These are phyloP conservation scores for Solioccasus polychromus DNA, from an alignment of 768 basidiomycete genomes.

Conservation along the genomic window DNA sequence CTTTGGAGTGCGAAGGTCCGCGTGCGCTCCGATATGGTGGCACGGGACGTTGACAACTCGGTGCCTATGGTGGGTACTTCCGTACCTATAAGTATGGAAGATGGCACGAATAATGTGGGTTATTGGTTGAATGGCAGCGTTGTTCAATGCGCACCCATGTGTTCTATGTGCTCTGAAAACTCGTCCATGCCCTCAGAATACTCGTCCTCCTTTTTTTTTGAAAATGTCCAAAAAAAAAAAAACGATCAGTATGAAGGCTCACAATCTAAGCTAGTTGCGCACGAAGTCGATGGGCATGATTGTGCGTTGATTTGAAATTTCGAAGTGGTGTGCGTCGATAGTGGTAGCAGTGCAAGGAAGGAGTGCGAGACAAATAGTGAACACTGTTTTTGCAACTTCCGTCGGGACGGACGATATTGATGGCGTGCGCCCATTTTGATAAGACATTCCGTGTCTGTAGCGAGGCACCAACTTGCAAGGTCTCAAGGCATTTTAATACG, in stretches of 20 bases:
- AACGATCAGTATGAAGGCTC: no score
- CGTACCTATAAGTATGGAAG: conserved; percentile 5
- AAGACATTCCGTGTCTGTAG: conserved; percentile 9
- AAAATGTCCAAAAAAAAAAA: background rate
- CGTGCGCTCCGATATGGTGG: conserved; percentile 20
- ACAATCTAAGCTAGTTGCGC: conserved; percentile 6
- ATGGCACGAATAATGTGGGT: background rate
- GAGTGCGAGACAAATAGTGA: background rate
- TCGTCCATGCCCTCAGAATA: conserved; percentile 16
- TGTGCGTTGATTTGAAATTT: conserved; percentile 6
- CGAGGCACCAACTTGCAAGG: conserved; percentile 26
- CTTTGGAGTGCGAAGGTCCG: conserved; percentile 16
- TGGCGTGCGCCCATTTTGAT: no score
- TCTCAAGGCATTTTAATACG: conserved; percentile 18
- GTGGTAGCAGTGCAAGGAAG: conserved; percentile 7
- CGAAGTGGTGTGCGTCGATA: conserved; percentile 5
- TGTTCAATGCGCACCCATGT: conserved; percentile 17
- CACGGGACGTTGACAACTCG: conserved; percentile 13
- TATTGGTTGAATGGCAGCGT: background rate
- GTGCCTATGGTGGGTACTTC: conserved; percentile 6
- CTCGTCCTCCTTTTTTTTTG: conserved; percentile 26
- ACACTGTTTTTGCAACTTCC: background rate
- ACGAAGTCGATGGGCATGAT: conserved; percentile 22
- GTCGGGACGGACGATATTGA: conserved; percentile 7
- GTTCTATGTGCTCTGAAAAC: conserved; percentile 6